These are phyloP conservation scores for Euclidium syriacum DNA, from an alignment of 345 rosid species.

Conservation along the genomic window DNA sequence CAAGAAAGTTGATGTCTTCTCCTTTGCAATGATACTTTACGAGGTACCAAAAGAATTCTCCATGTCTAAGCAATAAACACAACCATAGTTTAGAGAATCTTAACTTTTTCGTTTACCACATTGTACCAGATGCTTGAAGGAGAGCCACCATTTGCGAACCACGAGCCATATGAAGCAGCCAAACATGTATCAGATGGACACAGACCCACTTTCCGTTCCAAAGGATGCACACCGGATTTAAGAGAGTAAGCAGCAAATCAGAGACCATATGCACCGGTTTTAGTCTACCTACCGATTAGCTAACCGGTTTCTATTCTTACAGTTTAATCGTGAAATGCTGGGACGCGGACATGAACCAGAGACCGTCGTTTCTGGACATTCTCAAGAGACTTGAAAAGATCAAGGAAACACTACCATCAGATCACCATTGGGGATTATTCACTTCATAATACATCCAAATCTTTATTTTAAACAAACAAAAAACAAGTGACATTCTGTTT, in stretches of 20 bases:
- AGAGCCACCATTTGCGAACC: slow-evolving; percentile 74
- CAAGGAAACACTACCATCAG: slow-evolving; percentile 57
- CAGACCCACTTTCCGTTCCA: slow-evolving; percentile 72
- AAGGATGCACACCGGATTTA: slow-evolving; percentile 66
- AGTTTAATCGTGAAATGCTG: slow-evolving; percentile 83
- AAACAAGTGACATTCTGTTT: slow-evolving; percentile 2
- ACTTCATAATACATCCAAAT: slow-evolving; percentile 33
- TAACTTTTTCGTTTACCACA: neutral
- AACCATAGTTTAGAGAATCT: slow-evolving; percentile 6
- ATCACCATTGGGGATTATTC: slow-evolving; percentile 85
- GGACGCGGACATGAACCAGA: slow-evolving; percentile 78
- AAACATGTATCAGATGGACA: slow-evolving; percentile 88
- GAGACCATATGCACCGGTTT: neutral
- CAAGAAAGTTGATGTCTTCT: slow-evolving; percentile 98
- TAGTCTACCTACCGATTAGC: neutral
- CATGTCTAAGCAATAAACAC: neutral
- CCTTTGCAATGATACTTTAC: slow-evolving; percentile 92
- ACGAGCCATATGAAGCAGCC: slow-evolving; percentile 96
- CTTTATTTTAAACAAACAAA: neutral
- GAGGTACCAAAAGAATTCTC: slow-evolving; percentile 50
- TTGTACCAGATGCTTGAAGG: slow-evolving; percentile 90
- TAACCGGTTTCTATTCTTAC: slow-evolving; percentile 2
- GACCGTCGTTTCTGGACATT: slow-evolving; percentile 90
- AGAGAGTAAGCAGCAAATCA: slow-evolving; percentile 61
- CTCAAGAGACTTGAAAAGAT: slow-evolving; percentile 91